phyloP scores from a whole-genome alignment of 2,329 filamentous ascomycete genomes.

The Chaetomiaceae sp. region DNA sequence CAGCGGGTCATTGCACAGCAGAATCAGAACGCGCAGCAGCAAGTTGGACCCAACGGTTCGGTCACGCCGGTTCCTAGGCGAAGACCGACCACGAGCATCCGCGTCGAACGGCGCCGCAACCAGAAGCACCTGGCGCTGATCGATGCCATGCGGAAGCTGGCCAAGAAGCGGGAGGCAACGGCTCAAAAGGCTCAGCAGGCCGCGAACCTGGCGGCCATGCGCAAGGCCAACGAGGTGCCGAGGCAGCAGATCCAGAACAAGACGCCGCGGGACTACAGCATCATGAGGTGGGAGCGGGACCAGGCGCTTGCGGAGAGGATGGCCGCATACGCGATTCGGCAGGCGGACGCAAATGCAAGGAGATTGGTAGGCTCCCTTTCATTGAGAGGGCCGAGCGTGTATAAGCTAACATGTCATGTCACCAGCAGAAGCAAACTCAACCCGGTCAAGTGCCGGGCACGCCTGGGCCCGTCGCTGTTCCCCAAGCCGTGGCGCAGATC shows the following conservation, averaged over 20 bases:
- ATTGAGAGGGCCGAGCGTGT: neutral
- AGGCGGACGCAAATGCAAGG: slow-evolving; percentile 36
- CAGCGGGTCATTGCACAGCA: slow-evolving; percentile 52
- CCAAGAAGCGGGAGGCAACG: slow-evolving; percentile 85
- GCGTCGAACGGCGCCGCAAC: slow-evolving; percentile 81
- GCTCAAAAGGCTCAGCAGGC: slow-evolving; percentile 84
- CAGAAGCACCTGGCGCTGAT: slow-evolving; percentile 84
- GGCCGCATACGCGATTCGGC: slow-evolving; percentile 37
- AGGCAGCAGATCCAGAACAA: slow-evolving; percentile 51
- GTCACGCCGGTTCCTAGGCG: slow-evolving; percentile 53
- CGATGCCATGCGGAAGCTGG: slow-evolving; percentile 91
- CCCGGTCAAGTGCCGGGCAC: slow-evolving; percentile 43
- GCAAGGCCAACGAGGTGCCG: slow-evolving; percentile 68
- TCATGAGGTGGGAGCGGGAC: slow-evolving; percentile 83
- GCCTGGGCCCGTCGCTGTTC: slow-evolving; percentile 34
- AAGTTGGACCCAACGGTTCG: slow-evolving; percentile 35
- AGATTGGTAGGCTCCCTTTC: slow-evolving; percentile 21
- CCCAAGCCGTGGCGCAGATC: slow-evolving; percentile 34
- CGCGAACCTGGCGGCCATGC: slow-evolving; percentile 68
- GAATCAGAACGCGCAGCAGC: slow-evolving; percentile 44
- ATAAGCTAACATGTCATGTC: neutral
- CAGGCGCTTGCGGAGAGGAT: slow-evolving; percentile 60
- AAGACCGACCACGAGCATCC: slow-evolving; percentile 71
- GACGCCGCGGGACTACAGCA: slow-evolving; percentile 86
- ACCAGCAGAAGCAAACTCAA: slow-evolving; percentile 33